Percentiles rank a stretch among this genome's conserved stretches.
phyloP scores from a whole-genome alignment of 108 stramenopile species.

The Nitzschia putrida region DNA sequence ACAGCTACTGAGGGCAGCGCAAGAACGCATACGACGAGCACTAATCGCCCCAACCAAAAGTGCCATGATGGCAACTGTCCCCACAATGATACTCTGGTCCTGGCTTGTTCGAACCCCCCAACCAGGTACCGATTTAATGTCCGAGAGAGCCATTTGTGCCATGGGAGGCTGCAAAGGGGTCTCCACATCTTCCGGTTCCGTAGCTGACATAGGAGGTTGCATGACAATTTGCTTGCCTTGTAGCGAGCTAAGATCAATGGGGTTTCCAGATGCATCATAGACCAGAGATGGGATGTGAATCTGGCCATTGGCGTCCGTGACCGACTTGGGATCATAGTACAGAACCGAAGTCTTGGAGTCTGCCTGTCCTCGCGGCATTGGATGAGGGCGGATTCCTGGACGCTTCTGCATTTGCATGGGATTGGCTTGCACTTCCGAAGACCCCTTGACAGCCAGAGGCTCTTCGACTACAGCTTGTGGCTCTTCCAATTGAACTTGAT shows the following conservation, averaged over 20 bases:
- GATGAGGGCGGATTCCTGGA: not conserved
- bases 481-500: not conserved
- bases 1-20: constrained; percentile 56
- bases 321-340: constrained; percentile 44
- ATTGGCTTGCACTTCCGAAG: not conserved
- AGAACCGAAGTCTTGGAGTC: constrained; percentile 1
- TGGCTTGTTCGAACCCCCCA: constrained; percentile 36
- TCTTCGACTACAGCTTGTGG: not conserved
- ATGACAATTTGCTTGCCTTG: constrained; percentile 34
- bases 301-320: constrained; percentile 20
- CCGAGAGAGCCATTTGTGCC: not conserved
- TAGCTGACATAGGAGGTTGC: not conserved
- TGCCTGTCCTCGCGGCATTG: not conserved
- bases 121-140: constrained; percentile 1
- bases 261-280: constrained; percentile 41
- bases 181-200: not conserved
- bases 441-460: not conserved
- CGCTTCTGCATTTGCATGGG: not conserved
- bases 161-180: constrained; percentile 1
- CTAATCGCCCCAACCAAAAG: constrained; percentile 72
- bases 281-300: constrained; percentile 38
- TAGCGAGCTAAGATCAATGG: constrained; percentile 23
- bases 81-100: constrained; percentile 73
- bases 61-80: constrained; percentile 85
- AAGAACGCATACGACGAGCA: constrained; percentile 58